Evolutionary conservation across 371 early-diverging fungal genomes (phyloP), one percentile per base, ranked within the genome.

Genomic region (Apophysomyces sp.): DNA sequence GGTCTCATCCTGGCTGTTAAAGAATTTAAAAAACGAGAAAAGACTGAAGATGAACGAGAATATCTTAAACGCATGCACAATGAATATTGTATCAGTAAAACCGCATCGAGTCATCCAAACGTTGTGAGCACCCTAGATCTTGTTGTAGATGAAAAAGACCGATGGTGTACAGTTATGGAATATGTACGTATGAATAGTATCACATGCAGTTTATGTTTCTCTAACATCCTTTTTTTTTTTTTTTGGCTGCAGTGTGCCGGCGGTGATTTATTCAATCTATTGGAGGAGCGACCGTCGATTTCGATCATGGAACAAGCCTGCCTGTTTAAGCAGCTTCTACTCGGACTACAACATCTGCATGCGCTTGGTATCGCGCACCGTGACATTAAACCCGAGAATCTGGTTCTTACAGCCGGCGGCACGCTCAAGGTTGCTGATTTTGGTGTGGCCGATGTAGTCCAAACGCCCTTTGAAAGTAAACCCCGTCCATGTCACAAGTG

Each of bases 351-450:
- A 57, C 96, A 98, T 68, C 92, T 97, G 66, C 99, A 99, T 80
- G 78, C 92, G 11, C 81, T 92, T 52, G 99, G 99, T 30, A 97
- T 92, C 59, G 86, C 84, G 31, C 89, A 88, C 64, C 88, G 99
- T 40, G 92, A 94, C 62, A 86, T 93, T 66, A 93, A 93, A 65
- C 90, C 92, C 18, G 94, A 99, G 77, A 99, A 99, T 80, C 76
- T 99, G 54, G 77, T 99, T 3, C 65, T 99, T 58, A 94, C 94
- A 52, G 75, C 76, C 3, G 79, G 82, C 15, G 88, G 91, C 51
- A 88, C 86, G n/a, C 69, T 99, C 37, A 98, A 99, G 77, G 96
- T 98, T 69, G 94, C 97, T 18, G 98, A 99, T 78, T 99, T 98
- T 87, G 97, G 98, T 24, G 95, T 95, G 6, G 92, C 97, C 4